Evolutionary conservation across 2,329 filamentous ascomycete species (phyloP).

Genomic region (Zasmidium angulare): DNA sequence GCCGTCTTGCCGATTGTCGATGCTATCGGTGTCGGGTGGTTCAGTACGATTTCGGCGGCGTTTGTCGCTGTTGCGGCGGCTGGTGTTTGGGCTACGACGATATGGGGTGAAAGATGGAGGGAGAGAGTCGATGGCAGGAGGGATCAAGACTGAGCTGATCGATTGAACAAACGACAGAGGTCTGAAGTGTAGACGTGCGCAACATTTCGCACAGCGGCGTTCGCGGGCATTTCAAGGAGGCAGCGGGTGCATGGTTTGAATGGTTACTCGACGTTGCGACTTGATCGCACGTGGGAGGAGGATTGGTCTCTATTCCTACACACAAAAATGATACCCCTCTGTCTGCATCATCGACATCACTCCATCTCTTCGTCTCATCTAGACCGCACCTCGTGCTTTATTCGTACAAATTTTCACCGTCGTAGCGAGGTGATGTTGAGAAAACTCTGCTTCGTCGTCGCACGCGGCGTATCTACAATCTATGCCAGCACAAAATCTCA

Average conservation of each 20-base stretch:
- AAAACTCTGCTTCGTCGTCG: not conserved
- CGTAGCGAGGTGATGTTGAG: too few species aligned
- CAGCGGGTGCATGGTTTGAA: not conserved
- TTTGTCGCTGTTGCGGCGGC: conserved; percentile 53
- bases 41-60: conserved; percentile 65
- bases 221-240: not conserved
- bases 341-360: not conserved
- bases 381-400: not conserved
- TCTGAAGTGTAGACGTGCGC: not conserved
- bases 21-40: conserved; percentile 76
- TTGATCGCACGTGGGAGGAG: not conserved
- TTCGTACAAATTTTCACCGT: not conserved
- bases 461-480: not conserved
- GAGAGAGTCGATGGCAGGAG: conserved; percentile 21
- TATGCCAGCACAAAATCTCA: not conserved
- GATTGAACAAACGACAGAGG: not conserved
- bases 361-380: not conserved
- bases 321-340: not conserved
- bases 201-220: not conserved
- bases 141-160: conserved; percentile 13
- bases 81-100: conserved; percentile 47
- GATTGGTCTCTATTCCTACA: not conserved
- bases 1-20: conserved; percentile 73
- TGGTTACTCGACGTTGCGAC: not conserved
- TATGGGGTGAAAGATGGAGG: conserved; percentile 24